These are phyloP conservation scores for Balansia obtecta DNA, from an alignment of 2,329 filamentous ascomycete species.

Conservation along the genomic window DNA sequence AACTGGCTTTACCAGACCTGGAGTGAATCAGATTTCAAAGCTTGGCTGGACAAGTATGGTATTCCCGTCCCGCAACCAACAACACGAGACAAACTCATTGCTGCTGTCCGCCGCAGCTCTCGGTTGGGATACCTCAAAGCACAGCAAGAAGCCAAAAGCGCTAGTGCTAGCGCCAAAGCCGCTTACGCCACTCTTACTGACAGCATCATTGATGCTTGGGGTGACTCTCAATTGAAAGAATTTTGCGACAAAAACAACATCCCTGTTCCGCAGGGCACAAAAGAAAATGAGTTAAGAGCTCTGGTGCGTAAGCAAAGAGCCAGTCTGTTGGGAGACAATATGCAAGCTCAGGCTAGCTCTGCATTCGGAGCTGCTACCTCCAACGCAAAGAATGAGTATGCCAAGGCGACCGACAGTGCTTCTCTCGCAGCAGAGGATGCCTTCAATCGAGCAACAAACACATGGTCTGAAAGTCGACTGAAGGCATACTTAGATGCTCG, in stretches of 20 bases:
- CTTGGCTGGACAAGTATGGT: slow-evolving; percentile 83
- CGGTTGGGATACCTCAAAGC: slow-evolving; percentile 61
- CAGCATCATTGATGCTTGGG: slow-evolving; percentile 79
- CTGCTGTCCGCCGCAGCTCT: slow-evolving; percentile 81
- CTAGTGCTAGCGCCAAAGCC: slow-evolving; percentile 51
- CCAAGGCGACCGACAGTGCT: slow-evolving; percentile 60
- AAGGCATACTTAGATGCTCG: slow-evolving; percentile 71
- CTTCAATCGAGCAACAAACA: slow-evolving; percentile 48
- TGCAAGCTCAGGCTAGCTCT: slow-evolving; percentile 42
- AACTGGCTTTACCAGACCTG: slow-evolving; percentile 89
- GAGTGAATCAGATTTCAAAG: slow-evolving; percentile 87
- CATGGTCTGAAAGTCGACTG: slow-evolving; percentile 65
- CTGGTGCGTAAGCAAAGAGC: slow-evolving; percentile 81
- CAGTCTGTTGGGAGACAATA: slow-evolving; percentile 54
- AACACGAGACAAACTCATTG: slow-evolving; percentile 77
- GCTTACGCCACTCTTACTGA: slow-evolving; percentile 69
- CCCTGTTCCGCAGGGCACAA: slow-evolving; percentile 77
- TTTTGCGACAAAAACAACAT: slow-evolving; percentile 88
- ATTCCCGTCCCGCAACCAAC: slow-evolving; percentile 76
- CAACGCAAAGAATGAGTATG: slow-evolving; percentile 63
- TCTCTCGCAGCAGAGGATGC: slow-evolving; percentile 49
- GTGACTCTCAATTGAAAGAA: slow-evolving; percentile 77
- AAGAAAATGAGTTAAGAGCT: slow-evolving; percentile 77
- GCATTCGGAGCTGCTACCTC: slow-evolving; percentile 61
- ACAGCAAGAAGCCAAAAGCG: slow-evolving; percentile 47